Evolutionary conservation across 345 rosid genomes (phyloP), one percentile per base, ranked within the genome.

Genomic region (Lepidium sativum): DNA sequence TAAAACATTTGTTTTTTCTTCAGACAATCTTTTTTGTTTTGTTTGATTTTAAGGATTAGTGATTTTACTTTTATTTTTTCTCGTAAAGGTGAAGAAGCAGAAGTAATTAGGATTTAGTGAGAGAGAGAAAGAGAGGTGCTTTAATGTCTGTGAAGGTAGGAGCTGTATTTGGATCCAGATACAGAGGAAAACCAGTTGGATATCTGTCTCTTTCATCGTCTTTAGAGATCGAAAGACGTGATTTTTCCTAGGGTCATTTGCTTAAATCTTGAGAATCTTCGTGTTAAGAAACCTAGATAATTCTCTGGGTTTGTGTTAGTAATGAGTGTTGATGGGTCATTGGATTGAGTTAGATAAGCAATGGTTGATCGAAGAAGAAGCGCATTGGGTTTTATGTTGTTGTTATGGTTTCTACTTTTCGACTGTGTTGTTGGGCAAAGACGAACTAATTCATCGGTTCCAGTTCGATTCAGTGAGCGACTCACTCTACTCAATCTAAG

Each of bases 401-500:
- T 77, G 58, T 60, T 77, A 54, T 56, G 87, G 60, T 58, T 43
- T 10, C 35, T 72, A 27, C 70, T 80, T 10, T 64, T 88, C 56
- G 73, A 77, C 68, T 75, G 73, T n/a, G 63, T 60, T 37, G 52
- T 89, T 77, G 80, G 81, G 40, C 77, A 80, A 86, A 85, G 83
- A 66, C 74, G 27, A 55, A 18, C 59, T 5, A 27, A 27, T 27
- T 27, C 31, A 27, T 27, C 31, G 6, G 7, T 27, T 27, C 31
- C 31, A 27, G 31, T 7, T 61, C 87, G 90, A 35, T 34, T 57
- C 20, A 29, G 60, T 35, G 96, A 95, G 75, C 54, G 81, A 27
- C 65, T 52, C 1, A 85, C 96, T 75, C 64, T 95, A 44, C 84
- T 95, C 32, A 70, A 60, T 58, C 96, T 95, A 68, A 84, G 99